Conservation (phyloP, 2,329 filamentous ascomycete genomes). For the Bertia moriformis region DNA sequence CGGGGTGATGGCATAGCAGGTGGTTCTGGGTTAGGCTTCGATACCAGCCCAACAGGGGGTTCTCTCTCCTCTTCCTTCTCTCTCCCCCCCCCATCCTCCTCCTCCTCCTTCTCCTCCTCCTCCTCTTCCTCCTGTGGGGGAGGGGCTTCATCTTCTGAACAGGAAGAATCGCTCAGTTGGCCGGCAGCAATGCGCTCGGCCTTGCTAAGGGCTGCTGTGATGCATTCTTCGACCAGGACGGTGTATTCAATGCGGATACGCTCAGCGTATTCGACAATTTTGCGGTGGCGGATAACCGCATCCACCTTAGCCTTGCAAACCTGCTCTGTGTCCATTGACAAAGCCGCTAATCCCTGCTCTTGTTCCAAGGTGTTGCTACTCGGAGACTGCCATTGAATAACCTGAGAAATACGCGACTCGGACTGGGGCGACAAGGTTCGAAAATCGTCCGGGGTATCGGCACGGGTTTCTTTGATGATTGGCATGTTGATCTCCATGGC, state of each 20-base stretch:
- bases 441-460: slow-evolving; percentile 58
- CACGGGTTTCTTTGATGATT: slow-evolving; percentile 70
- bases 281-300: slow-evolving; percentile 76
- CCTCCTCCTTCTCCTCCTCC: slow-evolving; percentile 32
- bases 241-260: slow-evolving; percentile 89
- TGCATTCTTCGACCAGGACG: slow-evolving; percentile 85
- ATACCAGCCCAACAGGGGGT: background rate
- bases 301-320: slow-evolving; percentile 81
- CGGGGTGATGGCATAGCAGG: slow-evolving; percentile 5
- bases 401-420: slow-evolving; percentile 84
- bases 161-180: slow-evolving; percentile 63
- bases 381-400: slow-evolving; percentile 91
- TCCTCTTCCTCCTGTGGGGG: slow-evolving; percentile 34
- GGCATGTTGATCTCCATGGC: slow-evolving; percentile 88
- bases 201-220: slow-evolving; percentile 79
- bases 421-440: slow-evolving; percentile 91
- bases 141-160: slow-evolving; percentile 7
- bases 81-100: slow-evolving; percentile 11
- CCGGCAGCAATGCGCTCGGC: slow-evolving; percentile 78
- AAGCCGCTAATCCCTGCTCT: slow-evolving; percentile 71
- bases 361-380: slow-evolving; percentile 83
- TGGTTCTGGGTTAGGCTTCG: background rate
- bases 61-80: slow-evolving; percentile 5
- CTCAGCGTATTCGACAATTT: slow-evolving; percentile 90
- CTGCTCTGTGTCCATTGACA: slow-evolving; percentile 83